Conservation (phyloP, 805 yeast species). For the Yarrowia porcina region DNA sequence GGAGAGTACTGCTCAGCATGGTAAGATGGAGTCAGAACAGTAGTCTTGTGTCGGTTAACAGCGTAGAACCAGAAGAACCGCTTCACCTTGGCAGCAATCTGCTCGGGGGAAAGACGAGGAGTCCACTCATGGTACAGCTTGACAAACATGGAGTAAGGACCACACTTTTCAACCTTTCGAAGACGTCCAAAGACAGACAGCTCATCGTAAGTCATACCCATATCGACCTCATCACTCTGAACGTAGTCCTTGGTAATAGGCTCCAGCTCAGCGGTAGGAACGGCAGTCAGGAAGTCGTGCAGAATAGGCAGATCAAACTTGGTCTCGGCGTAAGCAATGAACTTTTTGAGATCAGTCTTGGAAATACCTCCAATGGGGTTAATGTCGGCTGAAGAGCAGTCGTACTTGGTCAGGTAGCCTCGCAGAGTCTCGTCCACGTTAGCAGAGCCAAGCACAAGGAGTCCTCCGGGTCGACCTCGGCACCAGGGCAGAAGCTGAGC, state of each 20-base stretch:
- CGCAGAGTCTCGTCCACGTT: slow-evolving; percentile 96
- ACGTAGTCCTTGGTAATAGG: slow-evolving; percentile 91
- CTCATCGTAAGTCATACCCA: slow-evolving; percentile 98
- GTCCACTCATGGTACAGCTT: slow-evolving; percentile 91
- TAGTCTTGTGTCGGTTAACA: slow-evolving; percentile 93
- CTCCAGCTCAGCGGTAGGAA: slow-evolving; percentile 97
- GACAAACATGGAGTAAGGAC: slow-evolving; percentile 93
- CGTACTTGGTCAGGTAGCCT: slow-evolving; percentile 95
- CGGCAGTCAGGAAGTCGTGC: slow-evolving; percentile 75
- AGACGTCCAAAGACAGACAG: slow-evolving; percentile 84
- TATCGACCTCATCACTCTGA: slow-evolving; percentile 94
- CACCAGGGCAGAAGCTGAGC: slow-evolving; percentile 97
- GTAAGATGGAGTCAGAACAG: slow-evolving; percentile 94
- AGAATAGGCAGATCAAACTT: slow-evolving; percentile 75
- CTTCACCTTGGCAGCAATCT: slow-evolving; percentile 90
- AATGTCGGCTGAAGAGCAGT: slow-evolving; percentile 94
- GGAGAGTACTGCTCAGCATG: slow-evolving; percentile 99
- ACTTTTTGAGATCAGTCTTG: slow-evolving; percentile 83
- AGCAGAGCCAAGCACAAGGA: slow-evolving; percentile 90
- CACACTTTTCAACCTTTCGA: slow-evolving; percentile 90
- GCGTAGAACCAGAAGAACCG: slow-evolving; percentile 91
- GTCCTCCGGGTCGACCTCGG: slow-evolving; percentile 70
- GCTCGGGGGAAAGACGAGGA: slow-evolving; percentile 72
- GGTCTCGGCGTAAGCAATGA: slow-evolving; percentile 73
- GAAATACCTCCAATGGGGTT: slow-evolving; percentile 99